Conservation (phyloP, 768 basidiomycete genomes). For the Psilocybe cyanescens region DNA sequence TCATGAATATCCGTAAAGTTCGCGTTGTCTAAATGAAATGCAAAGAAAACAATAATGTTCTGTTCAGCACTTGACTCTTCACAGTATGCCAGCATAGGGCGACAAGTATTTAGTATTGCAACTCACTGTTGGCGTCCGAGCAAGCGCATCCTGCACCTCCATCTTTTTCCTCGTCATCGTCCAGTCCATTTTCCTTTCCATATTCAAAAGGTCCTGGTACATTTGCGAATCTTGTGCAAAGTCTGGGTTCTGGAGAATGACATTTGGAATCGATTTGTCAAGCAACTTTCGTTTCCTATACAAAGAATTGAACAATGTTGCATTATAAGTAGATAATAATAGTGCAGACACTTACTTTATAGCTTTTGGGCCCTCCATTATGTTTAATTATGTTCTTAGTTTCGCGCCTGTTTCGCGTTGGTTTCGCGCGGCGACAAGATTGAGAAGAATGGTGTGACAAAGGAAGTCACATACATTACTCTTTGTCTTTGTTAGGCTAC, state of each 20-base stretch:
- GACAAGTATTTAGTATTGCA: neutral
- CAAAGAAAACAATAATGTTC: neutral
- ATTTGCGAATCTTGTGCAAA: constrained; percentile 83
- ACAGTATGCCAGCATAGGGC: neutral
- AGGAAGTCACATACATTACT: too few relatives aligned
- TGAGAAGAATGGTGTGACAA: too few relatives aligned
- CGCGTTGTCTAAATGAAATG: constrained; percentile 65
- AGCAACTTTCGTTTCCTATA: constrained; percentile 76
- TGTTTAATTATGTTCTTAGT: neutral
- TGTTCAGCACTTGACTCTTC: neutral
- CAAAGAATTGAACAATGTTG: neutral
- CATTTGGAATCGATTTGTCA: constrained; percentile 80
- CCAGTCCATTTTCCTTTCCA: constrained; percentile 95
- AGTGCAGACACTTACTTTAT: neutral
- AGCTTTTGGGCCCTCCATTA: constrained; percentile 1
- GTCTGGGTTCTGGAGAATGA: constrained; percentile 71
- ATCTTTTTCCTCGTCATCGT: constrained; percentile 89
- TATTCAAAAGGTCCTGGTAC: constrained; percentile 84
- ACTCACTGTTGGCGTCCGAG: constrained; percentile 69
- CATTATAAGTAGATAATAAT: too few relatives aligned
- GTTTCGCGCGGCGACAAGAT: neutral
- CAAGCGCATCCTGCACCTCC: constrained; percentile 90
- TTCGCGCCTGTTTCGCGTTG: neutral
- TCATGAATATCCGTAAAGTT: constrained; percentile 83
- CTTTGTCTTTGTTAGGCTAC: too few relatives aligned